Evolutionary conservation across 495 filamentous ascomycete species (phyloP), one percentile per base, ranked within the genome.

Genomic region (Hypoxylon lienhwacheense): DNA sequence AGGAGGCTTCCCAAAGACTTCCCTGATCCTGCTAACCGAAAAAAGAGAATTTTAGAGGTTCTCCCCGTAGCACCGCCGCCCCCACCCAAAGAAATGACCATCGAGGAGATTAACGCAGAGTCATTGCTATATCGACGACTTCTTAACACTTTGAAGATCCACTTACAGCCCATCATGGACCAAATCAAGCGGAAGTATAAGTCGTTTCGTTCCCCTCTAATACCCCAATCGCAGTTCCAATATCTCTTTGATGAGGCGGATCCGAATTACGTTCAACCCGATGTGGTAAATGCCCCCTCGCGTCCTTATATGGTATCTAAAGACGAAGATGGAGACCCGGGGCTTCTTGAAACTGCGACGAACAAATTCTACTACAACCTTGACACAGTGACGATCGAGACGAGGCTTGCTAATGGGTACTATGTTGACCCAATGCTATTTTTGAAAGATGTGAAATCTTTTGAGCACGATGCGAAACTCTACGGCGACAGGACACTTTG

Each of bases 311-410:
- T 91, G 62, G 78, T 87, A 35, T 81, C 75, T 10, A 78, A 77
- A 46, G 89, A 97, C 57, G 82, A 83, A 45, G 78, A 92, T 57
- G 89, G 87, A n/a, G 78, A 82, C 11, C 75, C 76, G 8, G 88
- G 87, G 2, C 74, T 97, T 16, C 72, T 78, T 12, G 84, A 95
- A 51, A 78, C 77, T 11, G 78, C 77, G 2, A 86, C 85, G 1
- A 82, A 81, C 34, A 95, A 91, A 63, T 91, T 91, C 68, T 97
- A 81, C 64, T 97, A 97, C 73, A 98, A 98, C 59, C 73, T 97
- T 42, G 90, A 97, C 58, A 85, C 88, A n/a, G 85, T 83, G 3
- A 93, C 87, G 5, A 96, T 98, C 47, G 93, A 98, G 73, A 89
- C 93, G 63, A 85, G 93, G 24, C 77, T 97, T 17, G 90, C 89